These are phyloP conservation scores for Chenopodium album DNA, from an alignment of 148 eudicot genomes.

Conservation along the genomic window DNA sequence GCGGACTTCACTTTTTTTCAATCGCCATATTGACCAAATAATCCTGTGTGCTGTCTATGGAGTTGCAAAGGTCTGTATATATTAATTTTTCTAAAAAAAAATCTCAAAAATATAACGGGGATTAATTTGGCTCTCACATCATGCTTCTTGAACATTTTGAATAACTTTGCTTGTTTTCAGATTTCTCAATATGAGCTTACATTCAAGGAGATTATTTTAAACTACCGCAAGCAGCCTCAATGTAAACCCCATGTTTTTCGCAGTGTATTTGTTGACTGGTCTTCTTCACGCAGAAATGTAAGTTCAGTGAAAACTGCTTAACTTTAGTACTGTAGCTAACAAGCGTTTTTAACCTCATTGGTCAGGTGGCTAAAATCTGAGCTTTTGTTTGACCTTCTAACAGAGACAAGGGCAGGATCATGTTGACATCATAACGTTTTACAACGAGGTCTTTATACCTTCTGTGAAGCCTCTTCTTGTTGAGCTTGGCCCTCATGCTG, in stretches of 20 bases:
- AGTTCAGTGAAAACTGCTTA: slow-evolving; percentile 12
- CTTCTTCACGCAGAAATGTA: slow-evolving; percentile 66
- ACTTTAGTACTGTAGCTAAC: neutral
- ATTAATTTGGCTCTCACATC: neutral
- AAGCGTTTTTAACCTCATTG: neutral
- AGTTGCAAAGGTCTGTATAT: slow-evolving; percentile 78
- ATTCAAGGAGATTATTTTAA: slow-evolving; percentile 76
- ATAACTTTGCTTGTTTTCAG: slow-evolving; percentile 39
- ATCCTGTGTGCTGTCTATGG: slow-evolving; percentile 92
- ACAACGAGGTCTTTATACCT: slow-evolving; percentile 88
- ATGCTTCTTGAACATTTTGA: neutral
- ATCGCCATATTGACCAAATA: slow-evolving; percentile 92
- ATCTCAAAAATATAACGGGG: neutral
- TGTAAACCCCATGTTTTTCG: slow-evolving; percentile 90
- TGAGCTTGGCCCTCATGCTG: slow-evolving; percentile 65
- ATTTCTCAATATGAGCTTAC: slow-evolving; percentile 76
- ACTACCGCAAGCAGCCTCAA: slow-evolving; percentile 90
- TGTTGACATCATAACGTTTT: slow-evolving; percentile 90
- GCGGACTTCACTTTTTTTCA: slow-evolving; percentile 69
- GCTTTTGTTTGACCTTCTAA: slow-evolving; percentile 15
- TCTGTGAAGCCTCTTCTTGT: slow-evolving; percentile 83
- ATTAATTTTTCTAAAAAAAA: neutral
- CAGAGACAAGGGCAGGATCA: slow-evolving; percentile 87
- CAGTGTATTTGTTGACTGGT: slow-evolving; percentile 84
- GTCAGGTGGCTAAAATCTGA: slow-evolving; percentile 11